Evolutionary conservation across 352 stramenopile species (phyloP), one percentile per base, ranked within the genome.

Genomic region (Saprolegnia diclina): DNA sequence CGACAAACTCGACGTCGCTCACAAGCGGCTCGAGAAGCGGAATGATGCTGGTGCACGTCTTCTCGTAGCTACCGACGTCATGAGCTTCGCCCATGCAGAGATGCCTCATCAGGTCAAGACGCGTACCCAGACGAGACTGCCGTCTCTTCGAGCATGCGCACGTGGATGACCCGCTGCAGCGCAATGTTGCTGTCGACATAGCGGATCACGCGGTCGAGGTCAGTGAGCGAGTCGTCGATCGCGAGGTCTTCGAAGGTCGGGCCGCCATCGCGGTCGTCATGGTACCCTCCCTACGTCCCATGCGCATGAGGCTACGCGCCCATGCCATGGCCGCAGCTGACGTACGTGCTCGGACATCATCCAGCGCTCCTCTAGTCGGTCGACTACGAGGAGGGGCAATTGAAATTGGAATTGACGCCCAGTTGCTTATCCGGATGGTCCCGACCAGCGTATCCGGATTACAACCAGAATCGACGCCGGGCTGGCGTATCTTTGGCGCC

Each of bases 161-260:
- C 94, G 77, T 99, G 96, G 55, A 99, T 97, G 9, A 99, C 85
- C 64, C 96, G 87, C 78, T 99, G 97, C 44, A 99, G 73, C 10
- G 96, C 95, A 74, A 99, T 99, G 72, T 88, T 92, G 73, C 89
- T 97, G 76, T 87, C 95, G 61, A 90, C 88, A 77, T 99, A 99
- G 69, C 96, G 92, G 57, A 95, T 91, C 26, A 99, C 86, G 42
- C 97, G 87, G 70, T 98, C 85, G 38, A 99, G 76, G 65, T 98
- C 83, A 67, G 86, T 97, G 29, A 99, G 78, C 50, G 96, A 97
- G 79, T 99, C 96, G 81, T 99, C 96, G 72, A 99, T 98, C 6
- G 96, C 97, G 46, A 99, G 81, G 78, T 99, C 96, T 79, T 99
- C 95, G 76, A 99, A 99, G n/a, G 92, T 98, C 22, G 92, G 90